These are phyloP conservation scores for Cordyceps farinosa DNA, from an alignment of 2,329 filamentous ascomycete species.

Conservation along the genomic window DNA sequence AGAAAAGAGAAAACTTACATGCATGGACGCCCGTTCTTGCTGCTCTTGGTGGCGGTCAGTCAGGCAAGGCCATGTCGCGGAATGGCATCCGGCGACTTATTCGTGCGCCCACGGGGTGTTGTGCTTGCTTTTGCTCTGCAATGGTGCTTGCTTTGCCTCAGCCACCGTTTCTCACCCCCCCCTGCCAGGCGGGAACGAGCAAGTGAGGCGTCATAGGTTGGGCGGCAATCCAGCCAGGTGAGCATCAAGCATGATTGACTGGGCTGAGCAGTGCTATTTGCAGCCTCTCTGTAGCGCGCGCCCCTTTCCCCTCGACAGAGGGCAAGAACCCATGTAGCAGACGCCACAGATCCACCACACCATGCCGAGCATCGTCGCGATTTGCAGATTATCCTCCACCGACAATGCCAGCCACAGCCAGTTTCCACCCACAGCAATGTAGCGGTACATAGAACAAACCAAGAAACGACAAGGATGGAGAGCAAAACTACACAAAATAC, in stretches of 20 bases:
- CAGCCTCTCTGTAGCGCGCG: conserved; percentile 12
- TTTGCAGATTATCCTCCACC: conserved; percentile 16
- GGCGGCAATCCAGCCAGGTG: conserved; percentile 9
- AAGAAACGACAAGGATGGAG: conserved; percentile 1
- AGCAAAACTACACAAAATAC: not conserved
- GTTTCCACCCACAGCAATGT: not conserved
- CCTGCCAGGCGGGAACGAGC: not conserved
- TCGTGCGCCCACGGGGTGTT: conserved; percentile 1
- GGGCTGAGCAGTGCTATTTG: conserved; percentile 1
- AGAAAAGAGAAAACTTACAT: conserved; percentile 12
- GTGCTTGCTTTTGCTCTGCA: conserved; percentile 11
- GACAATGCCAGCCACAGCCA: not conserved
- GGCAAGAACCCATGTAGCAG: conserved; percentile 6
- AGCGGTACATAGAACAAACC: not conserved
- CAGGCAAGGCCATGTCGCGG: conserved; percentile 1
- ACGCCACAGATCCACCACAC: conserved; percentile 18
- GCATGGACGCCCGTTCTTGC: not conserved
- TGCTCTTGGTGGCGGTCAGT: conserved; percentile 9
- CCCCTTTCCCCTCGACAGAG: conserved; percentile 1
- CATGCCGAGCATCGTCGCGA: conserved; percentile 12
- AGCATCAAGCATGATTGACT: not conserved
- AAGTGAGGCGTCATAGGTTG: conserved; percentile 12
- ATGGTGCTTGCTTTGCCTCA: conserved; percentile 9
- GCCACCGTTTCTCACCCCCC: not conserved
- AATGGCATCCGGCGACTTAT: conserved; percentile 12